phyloP scores from a whole-genome alignment of 176 grass and related monocot species.

The Oryza glaberrima region DNA sequence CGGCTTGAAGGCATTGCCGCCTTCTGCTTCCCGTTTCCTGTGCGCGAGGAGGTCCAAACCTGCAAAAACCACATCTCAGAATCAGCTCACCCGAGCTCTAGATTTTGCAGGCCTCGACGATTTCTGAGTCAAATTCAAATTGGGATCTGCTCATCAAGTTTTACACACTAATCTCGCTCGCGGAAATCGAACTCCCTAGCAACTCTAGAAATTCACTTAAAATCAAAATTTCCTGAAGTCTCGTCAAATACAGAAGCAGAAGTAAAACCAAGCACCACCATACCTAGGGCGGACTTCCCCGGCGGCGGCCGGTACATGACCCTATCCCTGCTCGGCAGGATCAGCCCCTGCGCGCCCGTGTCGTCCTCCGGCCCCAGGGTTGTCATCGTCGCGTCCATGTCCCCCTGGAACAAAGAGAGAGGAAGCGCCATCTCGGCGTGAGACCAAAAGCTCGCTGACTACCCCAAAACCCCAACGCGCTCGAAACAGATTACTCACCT shows the following conservation, averaged over 20 bases:
- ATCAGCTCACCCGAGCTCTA: slow-evolving; percentile 25
- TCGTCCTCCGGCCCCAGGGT: slow-evolving; percentile 70
- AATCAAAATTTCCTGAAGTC: slow-evolving; percentile 1
- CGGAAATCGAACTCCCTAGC: neutral
- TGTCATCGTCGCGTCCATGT: slow-evolving; percentile 40
- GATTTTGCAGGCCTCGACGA: neutral
- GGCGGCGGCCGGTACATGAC: slow-evolving; percentile 72
- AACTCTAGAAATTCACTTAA: neutral
- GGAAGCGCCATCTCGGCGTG: neutral
- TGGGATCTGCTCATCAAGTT: neutral
- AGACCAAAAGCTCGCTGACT: slow-evolving; percentile 1
- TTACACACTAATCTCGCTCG: neutral
- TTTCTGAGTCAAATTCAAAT: neutral
- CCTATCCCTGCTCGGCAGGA: slow-evolving; percentile 59
- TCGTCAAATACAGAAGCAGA: neutral
- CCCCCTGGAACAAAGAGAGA: slow-evolving; percentile 39
- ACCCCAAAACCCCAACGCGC: too few relatives aligned
- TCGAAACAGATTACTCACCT: slow-evolving; percentile 26
- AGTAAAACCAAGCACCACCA: neutral
- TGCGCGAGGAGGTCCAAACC: slow-evolving; percentile 81
- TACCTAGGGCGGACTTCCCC: slow-evolving; percentile 78
- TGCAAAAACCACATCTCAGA: slow-evolving; percentile 36
- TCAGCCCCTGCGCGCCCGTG: slow-evolving; percentile 54
- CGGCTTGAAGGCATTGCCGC: slow-evolving; percentile 50
- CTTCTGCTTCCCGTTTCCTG: slow-evolving; percentile 59